Evolutionary conservation across 768 basidiomycete genomes (phyloP).

Genomic region (Galerina sulciceps): DNA sequence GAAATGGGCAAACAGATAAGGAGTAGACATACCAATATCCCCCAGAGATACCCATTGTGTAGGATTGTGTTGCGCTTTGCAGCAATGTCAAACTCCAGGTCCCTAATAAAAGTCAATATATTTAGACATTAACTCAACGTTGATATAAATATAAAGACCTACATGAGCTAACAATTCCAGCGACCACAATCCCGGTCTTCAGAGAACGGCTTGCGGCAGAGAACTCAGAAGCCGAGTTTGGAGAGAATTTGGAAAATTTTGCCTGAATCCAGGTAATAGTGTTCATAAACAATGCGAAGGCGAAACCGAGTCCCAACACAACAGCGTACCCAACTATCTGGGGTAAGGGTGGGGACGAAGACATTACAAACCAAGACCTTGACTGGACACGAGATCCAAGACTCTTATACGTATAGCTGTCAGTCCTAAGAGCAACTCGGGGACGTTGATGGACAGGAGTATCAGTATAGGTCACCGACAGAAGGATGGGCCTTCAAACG

Average conservation of each 20-base stretch:
- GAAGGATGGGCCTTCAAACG: no score
- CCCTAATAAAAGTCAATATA: slow-evolving; percentile 16
- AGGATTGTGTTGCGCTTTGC: slow-evolving; percentile 23
- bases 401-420: no score
- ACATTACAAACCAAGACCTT: no score
- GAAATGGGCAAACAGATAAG: neutral
- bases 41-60: slow-evolving; percentile 22
- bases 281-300: neutral
- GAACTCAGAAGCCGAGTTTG: neutral
- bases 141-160: neutral
- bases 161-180: slow-evolving; percentile 26
- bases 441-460: no score
- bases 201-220: slow-evolving; percentile 26
- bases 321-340: no score
- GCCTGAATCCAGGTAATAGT: neutral
- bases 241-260: neutral
- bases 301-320: no score
- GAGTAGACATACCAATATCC: slow-evolving; percentile 13
- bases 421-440: no score
- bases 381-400: no score
- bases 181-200: slow-evolving; percentile 25
- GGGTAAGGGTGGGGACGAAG: no score
- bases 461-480: no score
- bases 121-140: no score
- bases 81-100: slow-evolving; percentile 25